A percentile compares a stretch with the other conserved stretches of the same genome.
Evolutionary conservation across 1,139 yeast species (phyloP).

Genomic region (Yamadazyma triangularis): DNA sequence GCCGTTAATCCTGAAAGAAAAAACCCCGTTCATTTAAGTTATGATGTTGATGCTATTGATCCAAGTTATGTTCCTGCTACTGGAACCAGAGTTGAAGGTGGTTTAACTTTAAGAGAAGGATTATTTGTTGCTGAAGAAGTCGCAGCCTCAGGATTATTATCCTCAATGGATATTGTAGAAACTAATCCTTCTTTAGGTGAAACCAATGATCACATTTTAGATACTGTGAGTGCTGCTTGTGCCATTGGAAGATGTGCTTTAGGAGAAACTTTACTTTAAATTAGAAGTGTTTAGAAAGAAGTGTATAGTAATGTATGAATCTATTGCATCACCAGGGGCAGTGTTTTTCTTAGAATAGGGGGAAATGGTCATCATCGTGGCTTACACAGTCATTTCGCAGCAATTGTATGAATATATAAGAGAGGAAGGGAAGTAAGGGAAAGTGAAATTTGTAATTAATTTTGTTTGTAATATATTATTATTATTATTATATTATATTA

Average conservation of each 20-base stretch:
- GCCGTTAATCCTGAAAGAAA: slow-evolving; percentile 71
- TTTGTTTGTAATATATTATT: too few relatives aligned
- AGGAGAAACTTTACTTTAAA: slow-evolving; percentile 78
- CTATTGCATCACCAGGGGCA: too few relatives aligned
- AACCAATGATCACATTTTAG: slow-evolving; percentile 68
- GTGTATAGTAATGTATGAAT: too few relatives aligned
- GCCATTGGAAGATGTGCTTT: slow-evolving; percentile 91
- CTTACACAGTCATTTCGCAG: too few relatives aligned
- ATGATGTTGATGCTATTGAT: slow-evolving; percentile 96
- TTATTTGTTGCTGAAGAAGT: slow-evolving; percentile 87
- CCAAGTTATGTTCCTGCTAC: slow-evolving; percentile 95
- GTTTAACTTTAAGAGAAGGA: slow-evolving; percentile 91
- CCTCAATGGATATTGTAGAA: slow-evolving; percentile 89
- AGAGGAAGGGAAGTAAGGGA: too few relatives aligned
- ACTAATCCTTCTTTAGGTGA: slow-evolving; percentile 89
- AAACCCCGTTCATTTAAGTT: slow-evolving; percentile 81
- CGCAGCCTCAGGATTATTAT: slow-evolving; percentile 82
- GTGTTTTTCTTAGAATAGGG: too few relatives aligned
- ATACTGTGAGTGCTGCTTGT: slow-evolving; percentile 86
- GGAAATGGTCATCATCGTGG: too few relatives aligned
- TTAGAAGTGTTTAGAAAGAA: too few relatives aligned
- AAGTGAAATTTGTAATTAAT: too few relatives aligned
- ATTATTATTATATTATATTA: too few relatives aligned
- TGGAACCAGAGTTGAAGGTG: slow-evolving; percentile 97
- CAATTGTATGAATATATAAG: too few relatives aligned